A percentile compares a stretch with the other conserved stretches of the same genome.
phyloP scores from a whole-genome alignment of 2,329 filamentous ascomycete genomes.

The Corniculantispora saksenae region DNA sequence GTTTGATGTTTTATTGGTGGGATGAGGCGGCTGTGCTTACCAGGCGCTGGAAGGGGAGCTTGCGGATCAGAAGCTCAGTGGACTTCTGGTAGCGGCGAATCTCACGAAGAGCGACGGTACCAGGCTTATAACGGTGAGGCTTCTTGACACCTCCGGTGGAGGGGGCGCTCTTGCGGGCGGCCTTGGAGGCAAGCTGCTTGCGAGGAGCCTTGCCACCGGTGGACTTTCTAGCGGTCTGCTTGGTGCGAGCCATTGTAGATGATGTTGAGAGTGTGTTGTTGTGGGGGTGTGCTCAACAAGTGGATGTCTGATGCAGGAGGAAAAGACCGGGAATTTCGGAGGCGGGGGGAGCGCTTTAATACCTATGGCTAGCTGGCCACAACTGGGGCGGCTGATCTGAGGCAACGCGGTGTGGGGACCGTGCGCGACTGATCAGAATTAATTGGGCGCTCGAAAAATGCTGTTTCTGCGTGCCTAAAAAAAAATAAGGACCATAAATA shows the following conservation, averaged over 20 bases:
- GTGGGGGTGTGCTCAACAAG: constrained; percentile 33
- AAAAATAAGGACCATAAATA: constrained; percentile 3
- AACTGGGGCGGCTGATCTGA: constrained; percentile 42
- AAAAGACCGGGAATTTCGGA: constrained; percentile 36
- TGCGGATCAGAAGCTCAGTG: constrained; percentile 93
- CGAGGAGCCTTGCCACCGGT: constrained; percentile 76
- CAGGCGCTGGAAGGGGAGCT: constrained; percentile 96
- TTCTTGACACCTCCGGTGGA: constrained; percentile 98
- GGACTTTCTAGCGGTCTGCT: constrained; percentile 73
- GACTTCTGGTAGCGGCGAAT: constrained; percentile 98
- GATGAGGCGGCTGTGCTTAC: constrained; percentile 50
- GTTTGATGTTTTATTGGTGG: neutral
- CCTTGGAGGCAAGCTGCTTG: constrained; percentile 99
- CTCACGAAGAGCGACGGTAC: constrained; percentile 96
- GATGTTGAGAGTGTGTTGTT: constrained; percentile 33
- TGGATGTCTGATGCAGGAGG: constrained; percentile 46
- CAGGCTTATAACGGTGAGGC: constrained; percentile 87
- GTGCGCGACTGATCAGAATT: constrained; percentile 16
- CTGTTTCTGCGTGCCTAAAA: constrained; percentile 15
- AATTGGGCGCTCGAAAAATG: constrained; percentile 17
- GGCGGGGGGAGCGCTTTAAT: constrained; percentile 50
- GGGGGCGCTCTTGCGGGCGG: constrained; percentile 95
- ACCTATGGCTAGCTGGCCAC: constrained; percentile 34
- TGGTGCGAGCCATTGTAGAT: constrained; percentile 62
- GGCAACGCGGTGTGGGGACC: constrained; percentile 18